Conservation (phyloP, 2,329 filamentous ascomycete genomes). For the Elsinoe fawcettii region DNA sequence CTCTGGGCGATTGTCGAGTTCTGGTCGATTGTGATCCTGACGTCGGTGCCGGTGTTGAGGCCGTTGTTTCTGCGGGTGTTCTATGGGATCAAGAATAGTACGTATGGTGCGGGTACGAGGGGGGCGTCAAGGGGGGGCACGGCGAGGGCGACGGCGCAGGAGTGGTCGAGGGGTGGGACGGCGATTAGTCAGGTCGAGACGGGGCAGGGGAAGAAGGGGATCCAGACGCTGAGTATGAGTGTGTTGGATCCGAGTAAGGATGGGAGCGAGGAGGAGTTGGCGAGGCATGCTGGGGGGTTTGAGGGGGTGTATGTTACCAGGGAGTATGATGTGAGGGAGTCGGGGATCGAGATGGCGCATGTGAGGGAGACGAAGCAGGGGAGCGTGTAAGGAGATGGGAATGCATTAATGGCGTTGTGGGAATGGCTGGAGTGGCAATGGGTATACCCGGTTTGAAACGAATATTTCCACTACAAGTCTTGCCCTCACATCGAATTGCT, state of each 20-base stretch:
- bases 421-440: background rate
- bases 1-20: constrained; percentile 14
- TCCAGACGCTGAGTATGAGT: constrained; percentile 9
- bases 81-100: constrained; percentile 8
- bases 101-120: background rate
- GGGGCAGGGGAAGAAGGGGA: constrained; percentile 5
- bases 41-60: constrained; percentile 11
- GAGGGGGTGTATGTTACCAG: constrained; percentile 5
- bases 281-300: background rate
- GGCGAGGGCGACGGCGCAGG: background rate
- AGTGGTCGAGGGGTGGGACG: background rate
- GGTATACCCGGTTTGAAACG: background rate
- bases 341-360: background rate
- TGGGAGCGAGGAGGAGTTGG: constrained; percentile 5
- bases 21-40: constrained; percentile 14
- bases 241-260: constrained; percentile 11
- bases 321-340: constrained; percentile 11
- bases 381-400: background rate
- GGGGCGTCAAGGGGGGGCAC: background rate
- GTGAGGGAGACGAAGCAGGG: background rate
- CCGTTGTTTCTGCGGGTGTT: constrained; percentile 13
- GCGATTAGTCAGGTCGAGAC: constrained; percentile 2
- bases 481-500: too few relatives aligned
- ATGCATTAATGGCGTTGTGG: too few relatives aligned
- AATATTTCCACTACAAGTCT: background rate